Conservation (phyloP, 768 basidiomycete species). For the Pholiota conissans region DNA sequence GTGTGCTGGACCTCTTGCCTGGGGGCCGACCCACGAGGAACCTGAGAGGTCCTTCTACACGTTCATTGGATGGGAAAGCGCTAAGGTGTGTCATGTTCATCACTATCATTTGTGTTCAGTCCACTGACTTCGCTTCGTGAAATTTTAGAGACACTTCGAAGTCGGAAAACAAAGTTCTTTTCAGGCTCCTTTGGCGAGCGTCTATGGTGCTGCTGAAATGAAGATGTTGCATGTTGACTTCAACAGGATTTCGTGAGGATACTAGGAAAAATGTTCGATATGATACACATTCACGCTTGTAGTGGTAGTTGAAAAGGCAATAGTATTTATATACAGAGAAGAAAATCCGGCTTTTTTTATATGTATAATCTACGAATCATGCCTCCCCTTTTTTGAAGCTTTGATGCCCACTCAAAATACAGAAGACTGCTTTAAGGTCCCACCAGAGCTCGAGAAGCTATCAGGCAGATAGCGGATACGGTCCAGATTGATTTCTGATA, state of each 20-base stretch:
- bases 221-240: slow-evolving; percentile 1
- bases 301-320: too few relatives aligned
- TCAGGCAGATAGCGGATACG: too few relatives aligned
- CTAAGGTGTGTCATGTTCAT: slow-evolving; percentile 4
- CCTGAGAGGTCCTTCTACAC: slow-evolving; percentile 11
- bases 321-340: too few relatives aligned
- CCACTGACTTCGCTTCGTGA: neutral
- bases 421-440: too few relatives aligned
- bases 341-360: too few relatives aligned
- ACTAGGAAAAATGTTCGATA: too few relatives aligned
- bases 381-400: too few relatives aligned
- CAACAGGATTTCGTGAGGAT: neutral
- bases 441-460: too few relatives aligned
- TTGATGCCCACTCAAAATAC: too few relatives aligned
- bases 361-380: too few relatives aligned
- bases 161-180: neutral
- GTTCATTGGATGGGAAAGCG: slow-evolving; percentile 17
- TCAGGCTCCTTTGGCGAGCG: neutral
- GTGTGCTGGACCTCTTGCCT: slow-evolving; percentile 3
- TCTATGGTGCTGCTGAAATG: neutral
- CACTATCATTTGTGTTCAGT: neutral
- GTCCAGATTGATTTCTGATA: too few relatives aligned
- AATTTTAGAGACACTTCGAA: slow-evolving; percentile 9
- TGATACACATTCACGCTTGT: too few relatives aligned
- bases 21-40: slow-evolving; percentile 13